Percentiles rank a stretch among this genome's conserved stretches.
Conservation (phyloP, 1,284 basidiomycete genomes). For the Kalmanozyma brasiliensis region DNA sequence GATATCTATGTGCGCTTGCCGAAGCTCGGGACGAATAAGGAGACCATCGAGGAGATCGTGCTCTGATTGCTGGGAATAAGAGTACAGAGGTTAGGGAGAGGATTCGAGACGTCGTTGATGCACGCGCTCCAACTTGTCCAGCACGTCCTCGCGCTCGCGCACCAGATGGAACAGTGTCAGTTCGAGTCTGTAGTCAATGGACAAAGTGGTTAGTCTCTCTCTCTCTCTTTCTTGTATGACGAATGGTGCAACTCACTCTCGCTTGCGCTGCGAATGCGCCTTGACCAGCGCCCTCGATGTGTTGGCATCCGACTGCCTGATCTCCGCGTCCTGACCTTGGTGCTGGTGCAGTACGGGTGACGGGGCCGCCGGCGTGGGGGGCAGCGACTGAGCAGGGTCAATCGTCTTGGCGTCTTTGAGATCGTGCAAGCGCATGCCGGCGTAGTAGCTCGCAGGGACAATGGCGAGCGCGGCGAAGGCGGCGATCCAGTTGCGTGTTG, state of each 20-base stretch:
- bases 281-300: conserved; percentile 4
- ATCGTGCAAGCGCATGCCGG: conserved; percentile 35
- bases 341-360: conserved; percentile 12
- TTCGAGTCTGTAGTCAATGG: conserved; percentile 15
- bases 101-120: conserved; percentile 22
- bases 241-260: conserved; percentile 8
- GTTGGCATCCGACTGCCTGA: conserved; percentile 3
- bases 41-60: conserved; percentile 70
- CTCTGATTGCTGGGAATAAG: conserved; percentile 12
- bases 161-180: conserved; percentile 43
- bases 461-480: conserved; percentile 41
- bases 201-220: not conserved
- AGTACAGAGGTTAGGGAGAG: not conserved
- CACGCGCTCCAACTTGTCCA: conserved; percentile 46
- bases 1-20: conserved; percentile 74
- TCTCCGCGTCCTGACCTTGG: not conserved
- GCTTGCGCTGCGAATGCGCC: conserved; percentile 11
- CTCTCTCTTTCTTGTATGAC: not conserved
- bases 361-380: conserved; percentile 8
- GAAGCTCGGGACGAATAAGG: conserved; percentile 83
- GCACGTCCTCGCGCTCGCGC: conserved; percentile 45
- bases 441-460: conserved; percentile 37
- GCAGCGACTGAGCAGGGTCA: conserved; percentile 13
- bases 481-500: conserved; percentile 42
- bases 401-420: conserved; percentile 21